Base-by-base conservation (phyloP, 495 filamentous ascomycete genomes). In the Penicillium samsonianum region DNA sequence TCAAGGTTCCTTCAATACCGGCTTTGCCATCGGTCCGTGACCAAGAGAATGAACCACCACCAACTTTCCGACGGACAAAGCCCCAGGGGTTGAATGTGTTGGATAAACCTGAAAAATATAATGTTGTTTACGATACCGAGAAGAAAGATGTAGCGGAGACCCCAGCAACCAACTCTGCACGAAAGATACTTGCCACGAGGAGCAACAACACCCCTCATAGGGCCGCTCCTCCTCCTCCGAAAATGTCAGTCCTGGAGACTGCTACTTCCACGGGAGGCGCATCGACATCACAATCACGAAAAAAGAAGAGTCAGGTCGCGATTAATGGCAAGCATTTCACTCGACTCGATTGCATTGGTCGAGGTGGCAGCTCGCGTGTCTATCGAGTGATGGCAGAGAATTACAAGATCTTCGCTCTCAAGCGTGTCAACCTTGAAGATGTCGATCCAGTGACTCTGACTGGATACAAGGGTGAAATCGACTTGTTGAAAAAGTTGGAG, bases 341-440 rank as follows among this genome's bases (percentile, higher is more conserved):
- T 16, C 84, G 91, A 22, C 81, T 98, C 52, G 93, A 96, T 67
- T 89, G 86, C 53, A 88, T 98, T 52, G 94, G 95, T 3, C 87
- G 91, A 41, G 94, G 94, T 54, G 94, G 94, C 22, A 96, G 90
- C 58, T 89, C 89, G 30, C 89, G 92, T 61, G 94, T 98, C 1
- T 98, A 96, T 68, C 89, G 92, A 41, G 94, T 98, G 7, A 95
- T 96, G 82, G 93, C 94, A 0, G 95, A 98, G 65, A 98, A 94
- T 67, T 91, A 87, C 59, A 95, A 92, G 72, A 89, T 94, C 67
- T 91, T 96, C 65, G 94, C 94, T 1, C 74, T 98, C 53, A 98
- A 98, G 74, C 82, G 90, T 42, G 94, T 98, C 5, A 90, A 92
- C 3, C 80, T 98, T 16, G 90, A 96, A 62, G 89, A 91, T 55